These are phyloP conservation scores for Cystobasidiopsis lactophilus DNA, from an alignment of 768 basidiomycete genomes.

Conservation along the genomic window DNA sequence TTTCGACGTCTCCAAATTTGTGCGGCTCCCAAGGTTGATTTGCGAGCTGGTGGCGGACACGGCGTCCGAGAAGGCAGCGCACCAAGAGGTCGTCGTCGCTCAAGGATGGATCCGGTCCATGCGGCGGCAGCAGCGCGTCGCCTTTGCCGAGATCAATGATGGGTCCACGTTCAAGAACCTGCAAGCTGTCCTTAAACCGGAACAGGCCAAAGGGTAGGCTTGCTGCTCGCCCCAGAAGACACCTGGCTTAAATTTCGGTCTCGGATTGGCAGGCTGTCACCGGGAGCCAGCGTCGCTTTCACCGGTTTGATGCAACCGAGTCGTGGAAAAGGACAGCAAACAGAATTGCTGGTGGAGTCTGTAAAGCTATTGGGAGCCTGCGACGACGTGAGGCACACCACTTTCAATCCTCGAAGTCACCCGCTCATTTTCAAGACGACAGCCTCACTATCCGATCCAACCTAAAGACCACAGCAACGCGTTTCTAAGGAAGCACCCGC, in stretches of 20 bases:
- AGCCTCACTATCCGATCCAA: no score
- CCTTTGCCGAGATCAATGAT: constrained; percentile 18
- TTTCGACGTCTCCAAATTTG: no score
- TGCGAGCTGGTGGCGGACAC: no score
- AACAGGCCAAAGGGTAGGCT: constrained; percentile 6
- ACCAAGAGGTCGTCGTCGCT: no score
- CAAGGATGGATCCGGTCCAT: constrained; percentile 17
- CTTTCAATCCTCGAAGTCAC: no score
- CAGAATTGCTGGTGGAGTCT: constrained; percentile 13
- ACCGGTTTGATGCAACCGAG: constrained; percentile 11
- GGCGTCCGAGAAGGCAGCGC: no score
- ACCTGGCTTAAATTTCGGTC: not conserved
- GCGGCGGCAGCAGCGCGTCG: constrained; percentile 17
- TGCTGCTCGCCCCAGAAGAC: no score
- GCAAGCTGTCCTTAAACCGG: constrained; percentile 17
- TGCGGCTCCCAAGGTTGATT: no score
- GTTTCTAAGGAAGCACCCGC: no score
- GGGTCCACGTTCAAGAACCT: constrained; percentile 8
- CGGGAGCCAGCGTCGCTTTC: constrained; percentile 11
- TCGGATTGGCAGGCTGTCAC: not conserved
- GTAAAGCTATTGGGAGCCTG: constrained; percentile 15
- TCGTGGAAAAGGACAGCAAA: constrained; percentile 3
- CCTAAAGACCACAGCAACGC: no score
- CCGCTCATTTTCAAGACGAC: no score
- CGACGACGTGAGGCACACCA: constrained; percentile 12